phyloP scores from a whole-genome alignment of 768 basidiomycete genomes.

The Podaxis pistillaris region DNA sequence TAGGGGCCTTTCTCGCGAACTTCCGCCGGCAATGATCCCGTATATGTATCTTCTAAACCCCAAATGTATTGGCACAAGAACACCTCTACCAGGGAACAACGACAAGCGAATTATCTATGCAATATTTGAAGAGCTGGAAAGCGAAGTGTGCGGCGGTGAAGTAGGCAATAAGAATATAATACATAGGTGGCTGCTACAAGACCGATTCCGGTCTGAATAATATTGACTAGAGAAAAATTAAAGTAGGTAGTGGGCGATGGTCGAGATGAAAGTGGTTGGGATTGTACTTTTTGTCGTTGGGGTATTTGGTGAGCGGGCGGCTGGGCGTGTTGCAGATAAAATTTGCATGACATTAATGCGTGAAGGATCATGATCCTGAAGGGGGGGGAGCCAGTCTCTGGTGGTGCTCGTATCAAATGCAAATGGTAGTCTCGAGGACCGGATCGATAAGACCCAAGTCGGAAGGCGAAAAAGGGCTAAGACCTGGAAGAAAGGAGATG shows the following conservation, averaged over 20 bases:
- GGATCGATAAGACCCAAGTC: background rate
- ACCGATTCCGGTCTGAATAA: background rate
- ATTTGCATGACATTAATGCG: background rate
- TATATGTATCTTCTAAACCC: background rate
- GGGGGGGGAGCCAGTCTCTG: background rate
- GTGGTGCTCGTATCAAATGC: background rate
- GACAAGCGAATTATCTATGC: conserved; percentile 1
- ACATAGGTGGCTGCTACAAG: conserved; percentile 3
- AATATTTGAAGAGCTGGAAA: conserved; percentile 1
- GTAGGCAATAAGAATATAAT: background rate
- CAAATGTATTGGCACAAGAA: background rate
- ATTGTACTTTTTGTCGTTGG: conserved; percentile 1
- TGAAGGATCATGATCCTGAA: background rate
- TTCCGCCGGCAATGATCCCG: background rate
- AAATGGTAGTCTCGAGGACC: background rate
- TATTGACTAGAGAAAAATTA: background rate
- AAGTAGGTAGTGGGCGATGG: background rate
- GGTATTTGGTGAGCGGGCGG: conserved; percentile 9
- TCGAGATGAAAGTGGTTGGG: background rate
- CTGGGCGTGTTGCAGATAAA: background rate
- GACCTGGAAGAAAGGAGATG: background rate
- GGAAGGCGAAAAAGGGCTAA: background rate
- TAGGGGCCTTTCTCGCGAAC: background rate
- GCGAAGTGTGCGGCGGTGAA: background rate
- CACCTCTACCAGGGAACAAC: background rate